Percentiles rank a stretch among this genome's conserved stretches.
Evolutionary conservation across 2,329 filamentous ascomycete species (phyloP).

Genomic region (Colletotrichum viniferum): DNA sequence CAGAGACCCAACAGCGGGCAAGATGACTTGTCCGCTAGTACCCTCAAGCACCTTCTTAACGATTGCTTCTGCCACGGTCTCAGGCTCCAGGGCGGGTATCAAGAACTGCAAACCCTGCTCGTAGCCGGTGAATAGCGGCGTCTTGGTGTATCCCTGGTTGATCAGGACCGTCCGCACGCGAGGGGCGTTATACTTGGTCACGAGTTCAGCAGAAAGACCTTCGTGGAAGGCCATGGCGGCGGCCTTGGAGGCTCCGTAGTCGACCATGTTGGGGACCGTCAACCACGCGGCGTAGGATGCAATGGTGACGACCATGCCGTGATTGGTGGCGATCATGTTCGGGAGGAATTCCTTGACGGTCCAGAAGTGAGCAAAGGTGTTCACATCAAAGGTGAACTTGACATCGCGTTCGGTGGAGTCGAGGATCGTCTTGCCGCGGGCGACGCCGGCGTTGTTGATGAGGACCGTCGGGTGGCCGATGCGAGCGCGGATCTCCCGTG

Average conservation of each 20-base stretch:
- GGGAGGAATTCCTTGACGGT: constrained; percentile 72
- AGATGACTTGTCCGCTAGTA: constrained; percentile 58
- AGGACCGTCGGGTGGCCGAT: constrained; percentile 72
- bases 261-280: constrained; percentile 64
- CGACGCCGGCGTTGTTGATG: constrained; percentile 75
- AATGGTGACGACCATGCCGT: constrained; percentile 76
- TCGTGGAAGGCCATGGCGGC: constrained; percentile 72
- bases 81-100: constrained; percentile 59
- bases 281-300: constrained; percentile 68
- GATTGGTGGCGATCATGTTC: constrained; percentile 64
- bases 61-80: constrained; percentile 68
- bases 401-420: constrained; percentile 61
- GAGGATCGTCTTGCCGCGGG: constrained; percentile 65
- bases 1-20: constrained; percentile 50
- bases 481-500: constrained; percentile 54
- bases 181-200: constrained; percentile 64
- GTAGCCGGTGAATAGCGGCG: constrained; percentile 63
- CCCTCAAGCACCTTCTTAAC: constrained; percentile 64
- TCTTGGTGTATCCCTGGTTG: constrained; percentile 67
- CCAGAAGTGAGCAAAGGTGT: constrained; percentile 71
- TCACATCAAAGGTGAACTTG: constrained; percentile 73
- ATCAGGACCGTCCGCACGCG: constrained; percentile 70
- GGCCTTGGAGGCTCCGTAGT: constrained; percentile 72
- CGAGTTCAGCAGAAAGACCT: constrained; percentile 62
- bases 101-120: constrained; percentile 54